Conservation (phyloP, 2,329 filamentous ascomycete species). For the Curvularia sp. region DNA sequence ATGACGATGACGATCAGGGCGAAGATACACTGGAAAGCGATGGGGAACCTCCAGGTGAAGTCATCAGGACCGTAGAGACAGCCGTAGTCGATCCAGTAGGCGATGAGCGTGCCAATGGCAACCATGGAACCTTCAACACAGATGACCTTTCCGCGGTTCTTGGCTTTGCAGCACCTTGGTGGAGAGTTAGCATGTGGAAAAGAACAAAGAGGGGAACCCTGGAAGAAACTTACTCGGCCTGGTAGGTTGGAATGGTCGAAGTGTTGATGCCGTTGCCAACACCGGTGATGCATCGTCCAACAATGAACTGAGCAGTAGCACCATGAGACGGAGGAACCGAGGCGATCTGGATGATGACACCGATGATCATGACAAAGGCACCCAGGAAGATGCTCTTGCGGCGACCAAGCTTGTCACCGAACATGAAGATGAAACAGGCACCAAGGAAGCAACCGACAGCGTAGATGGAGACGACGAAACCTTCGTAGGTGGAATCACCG, state of each 20-base stretch:
- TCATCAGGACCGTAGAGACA: slow-evolving; percentile 40
- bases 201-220: neutral
- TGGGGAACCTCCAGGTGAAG: slow-evolving; percentile 58
- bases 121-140: slow-evolving; percentile 63
- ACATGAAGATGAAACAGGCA: slow-evolving; percentile 49
- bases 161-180: slow-evolving; percentile 54
- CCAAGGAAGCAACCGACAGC: slow-evolving; percentile 57
- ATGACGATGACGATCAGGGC: slow-evolving; percentile 44
- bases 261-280: slow-evolving; percentile 64
- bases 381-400: slow-evolving; percentile 54
- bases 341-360: slow-evolving; percentile 50
- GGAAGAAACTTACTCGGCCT: slow-evolving; percentile 52
- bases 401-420: slow-evolving; percentile 53
- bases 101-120: slow-evolving; percentile 58
- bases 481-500: slow-evolving; percentile 49
- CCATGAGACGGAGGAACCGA: slow-evolving; percentile 35
- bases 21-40: slow-evolving; percentile 60
- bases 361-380: slow-evolving; percentile 51
- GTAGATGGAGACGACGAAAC: slow-evolving; percentile 60
- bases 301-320: slow-evolving; percentile 58
- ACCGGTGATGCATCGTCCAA: slow-evolving; percentile 60
- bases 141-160: slow-evolving; percentile 66
- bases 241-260: slow-evolving; percentile 61
- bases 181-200: slow-evolving; percentile 1
- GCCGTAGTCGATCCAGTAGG: slow-evolving; percentile 61